These are phyloP conservation scores for Xylaria palmicola DNA, from an alignment of 495 filamentous ascomycete genomes.

Conservation along the genomic window DNA sequence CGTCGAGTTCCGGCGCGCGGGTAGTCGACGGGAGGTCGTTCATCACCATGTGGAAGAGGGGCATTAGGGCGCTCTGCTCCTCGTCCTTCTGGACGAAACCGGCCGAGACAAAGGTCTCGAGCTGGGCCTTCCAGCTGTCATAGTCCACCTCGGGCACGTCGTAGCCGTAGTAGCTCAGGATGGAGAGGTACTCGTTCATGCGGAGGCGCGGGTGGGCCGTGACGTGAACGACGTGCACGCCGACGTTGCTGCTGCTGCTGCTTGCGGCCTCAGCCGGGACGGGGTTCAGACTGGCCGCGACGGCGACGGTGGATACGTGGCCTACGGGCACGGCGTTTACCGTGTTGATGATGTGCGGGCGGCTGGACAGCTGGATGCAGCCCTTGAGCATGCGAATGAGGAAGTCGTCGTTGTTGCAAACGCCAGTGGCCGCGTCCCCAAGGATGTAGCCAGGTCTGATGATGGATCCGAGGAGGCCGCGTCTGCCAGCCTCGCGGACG, in stretches of 20 bases:
- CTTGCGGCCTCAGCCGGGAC: slow-evolving; percentile 30
- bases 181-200: slow-evolving; percentile 73
- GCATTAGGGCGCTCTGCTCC: slow-evolving; percentile 74
- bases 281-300: slow-evolving; percentile 63
- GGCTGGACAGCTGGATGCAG: slow-evolving; percentile 71
- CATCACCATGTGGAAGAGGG: slow-evolving; percentile 82
- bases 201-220: slow-evolving; percentile 78
- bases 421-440: slow-evolving; percentile 70
- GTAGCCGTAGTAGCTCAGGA: slow-evolving; percentile 77
- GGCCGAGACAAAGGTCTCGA: slow-evolving; percentile 45
- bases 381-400: slow-evolving; percentile 86
- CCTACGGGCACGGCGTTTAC: slow-evolving; percentile 89
- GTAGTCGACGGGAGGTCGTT: slow-evolving; percentile 75
- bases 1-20: slow-evolving; percentile 77
- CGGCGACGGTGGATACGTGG: slow-evolving; percentile 76
- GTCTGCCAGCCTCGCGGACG: slow-evolving; percentile 71
- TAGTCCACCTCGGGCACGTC: slow-evolving; percentile 68
- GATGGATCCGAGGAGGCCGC: slow-evolving; percentile 74
- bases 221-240: slow-evolving; percentile 59
- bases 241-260: slow-evolving; percentile 56
- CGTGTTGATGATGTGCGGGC: slow-evolving; percentile 80
- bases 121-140: slow-evolving; percentile 41
- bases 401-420: slow-evolving; percentile 88
- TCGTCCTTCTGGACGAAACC: slow-evolving; percentile 50
- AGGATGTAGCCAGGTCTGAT: slow-evolving; percentile 85